These are phyloP conservation scores for Calonectria leucothoes DNA, from an alignment of 2,329 filamentous ascomycete species.

Conservation along the genomic window DNA sequence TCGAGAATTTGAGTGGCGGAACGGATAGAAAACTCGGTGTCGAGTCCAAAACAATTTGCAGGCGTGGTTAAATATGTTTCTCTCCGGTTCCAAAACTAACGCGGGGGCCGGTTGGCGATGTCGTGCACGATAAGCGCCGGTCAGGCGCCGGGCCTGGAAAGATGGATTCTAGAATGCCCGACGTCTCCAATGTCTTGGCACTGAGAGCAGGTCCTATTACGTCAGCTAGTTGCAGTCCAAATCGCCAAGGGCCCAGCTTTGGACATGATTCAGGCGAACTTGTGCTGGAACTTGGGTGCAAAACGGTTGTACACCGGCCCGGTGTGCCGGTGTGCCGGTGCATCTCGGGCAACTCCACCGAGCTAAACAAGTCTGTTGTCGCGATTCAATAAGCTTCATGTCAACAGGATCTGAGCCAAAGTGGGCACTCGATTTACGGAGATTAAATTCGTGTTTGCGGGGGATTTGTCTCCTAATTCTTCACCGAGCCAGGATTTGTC, in stretches of 20 bases:
- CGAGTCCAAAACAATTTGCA: neutral
- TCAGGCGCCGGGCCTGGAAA: slow-evolving; percentile 23
- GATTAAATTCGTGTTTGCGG: neutral
- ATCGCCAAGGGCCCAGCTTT: neutral
- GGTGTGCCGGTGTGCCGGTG: slow-evolving; percentile 16
- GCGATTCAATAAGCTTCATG: neutral
- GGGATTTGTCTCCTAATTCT: neutral
- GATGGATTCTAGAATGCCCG: slow-evolving; percentile 10
- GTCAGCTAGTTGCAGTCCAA: slow-evolving; percentile 24
- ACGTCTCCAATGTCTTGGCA: slow-evolving; percentile 26
- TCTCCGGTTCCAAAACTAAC: neutral
- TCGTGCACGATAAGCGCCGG: slow-evolving; percentile 1
- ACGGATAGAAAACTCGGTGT: neutral
- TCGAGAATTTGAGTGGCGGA: neutral
- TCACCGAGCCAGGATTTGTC: neutral
- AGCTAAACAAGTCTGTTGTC: neutral
- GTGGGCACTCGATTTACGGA: neutral
- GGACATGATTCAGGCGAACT: neutral
- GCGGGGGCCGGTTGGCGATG: neutral
- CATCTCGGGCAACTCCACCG: neutral
- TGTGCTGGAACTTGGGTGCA: neutral
- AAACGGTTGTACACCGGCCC: neutral
- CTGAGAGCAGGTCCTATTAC: slow-evolving; percentile 27
- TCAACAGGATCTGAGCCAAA: neutral
- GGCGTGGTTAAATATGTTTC: neutral